These are phyloP conservation scores for Penicillium robsamsonii DNA, from an alignment of 495 filamentous ascomycete species.

Conservation along the genomic window DNA sequence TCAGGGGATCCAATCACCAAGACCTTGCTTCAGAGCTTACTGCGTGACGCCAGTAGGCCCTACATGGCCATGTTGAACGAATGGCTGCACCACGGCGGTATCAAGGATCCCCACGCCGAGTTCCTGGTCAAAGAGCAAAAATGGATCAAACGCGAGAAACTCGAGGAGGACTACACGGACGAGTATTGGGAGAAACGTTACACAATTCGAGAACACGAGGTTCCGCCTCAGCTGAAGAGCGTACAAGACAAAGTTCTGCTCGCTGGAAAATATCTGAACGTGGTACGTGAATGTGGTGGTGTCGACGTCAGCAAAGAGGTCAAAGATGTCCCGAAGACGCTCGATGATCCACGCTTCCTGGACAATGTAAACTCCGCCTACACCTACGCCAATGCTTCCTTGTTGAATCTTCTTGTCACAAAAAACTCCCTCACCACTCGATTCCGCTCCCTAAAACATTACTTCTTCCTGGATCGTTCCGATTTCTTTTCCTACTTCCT, in stretches of 20 bases:
- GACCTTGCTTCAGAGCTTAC: constrained; percentile 69
- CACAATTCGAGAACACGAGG: constrained; percentile 83
- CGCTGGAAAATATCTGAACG: constrained; percentile 96
- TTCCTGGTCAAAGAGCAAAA: constrained; percentile 96
- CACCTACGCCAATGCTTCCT: constrained; percentile 88
- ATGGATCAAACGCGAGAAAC: constrained; percentile 83
- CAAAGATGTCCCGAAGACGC: constrained; percentile 82
- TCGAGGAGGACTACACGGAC: constrained; percentile 96
- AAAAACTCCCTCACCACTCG: constrained; percentile 86
- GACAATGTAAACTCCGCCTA: constrained; percentile 96
- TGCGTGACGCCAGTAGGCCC: constrained; percentile 85
- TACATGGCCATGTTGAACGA: constrained; percentile 99
- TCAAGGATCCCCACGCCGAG: constrained; percentile 90
- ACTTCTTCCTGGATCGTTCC: constrained; percentile 96
- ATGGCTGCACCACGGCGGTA: constrained; percentile 94
- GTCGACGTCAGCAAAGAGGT: constrained; percentile 91
- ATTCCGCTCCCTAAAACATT: constrained; percentile 89
- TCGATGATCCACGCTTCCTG: constrained; percentile 84
- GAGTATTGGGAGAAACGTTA: constrained; percentile 99
- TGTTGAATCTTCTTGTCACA: constrained; percentile 88
- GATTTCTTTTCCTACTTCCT: constrained; percentile 98
- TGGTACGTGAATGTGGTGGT: constrained; percentile 93
- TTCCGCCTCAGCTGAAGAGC: constrained; percentile 87
- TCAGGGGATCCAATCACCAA: constrained; percentile 89
- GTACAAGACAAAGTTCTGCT: constrained; percentile 93